Evolutionary conservation across 257 asterid species (phyloP), one percentile per base, ranked within the genome.

Genomic region (Ilex aquifolium): DNA sequence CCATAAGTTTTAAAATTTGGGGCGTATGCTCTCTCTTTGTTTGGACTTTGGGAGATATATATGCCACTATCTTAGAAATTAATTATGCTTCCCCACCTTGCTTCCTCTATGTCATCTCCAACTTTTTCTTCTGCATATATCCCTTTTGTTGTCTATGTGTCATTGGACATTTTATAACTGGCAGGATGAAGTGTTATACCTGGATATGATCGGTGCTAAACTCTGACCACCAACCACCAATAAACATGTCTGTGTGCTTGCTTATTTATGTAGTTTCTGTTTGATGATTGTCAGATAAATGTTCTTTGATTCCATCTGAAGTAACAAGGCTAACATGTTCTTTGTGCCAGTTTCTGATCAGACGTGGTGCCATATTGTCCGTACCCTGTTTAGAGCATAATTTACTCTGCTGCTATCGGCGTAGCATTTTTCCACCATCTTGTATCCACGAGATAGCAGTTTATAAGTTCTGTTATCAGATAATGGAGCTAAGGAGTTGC

Each of bases 401-500:
- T 8, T 53, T 53, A 2, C 16, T 55, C 1, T 46, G 12, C 55
- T 60, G 59, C 48, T 50, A 49, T 13, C 10, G 10, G 17, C 12
- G 61, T 55, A 14, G 60, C 31, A 27, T 17, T 32, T 56, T 31
- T 29, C 36, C 15, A 27, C 27, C 56, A 21, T 4, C 56, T 15
- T 42, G 17, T 32, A 65, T n/a, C 57, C 31, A 11, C 59, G 53
- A 44, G 59, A 31, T 59, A 58, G 72, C 32, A 32, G 63, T 57
- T 60, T 52, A 60, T 54, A 65, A 32, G 42, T 10, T 31, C 42
- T 17, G 31, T 12, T 44, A 55, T 44, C 61, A 54, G 74, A 73
- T 10, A 13, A 90, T 87, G 97, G 82, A 74, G 73, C 78, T 53
- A 58, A 69, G 76, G 74, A 65, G 76, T 62, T 76, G 87, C 72